These are phyloP conservation scores for Pythium aphanidermatum DNA, from an alignment of 352 stramenopile genomes.

Conservation along the genomic window DNA sequence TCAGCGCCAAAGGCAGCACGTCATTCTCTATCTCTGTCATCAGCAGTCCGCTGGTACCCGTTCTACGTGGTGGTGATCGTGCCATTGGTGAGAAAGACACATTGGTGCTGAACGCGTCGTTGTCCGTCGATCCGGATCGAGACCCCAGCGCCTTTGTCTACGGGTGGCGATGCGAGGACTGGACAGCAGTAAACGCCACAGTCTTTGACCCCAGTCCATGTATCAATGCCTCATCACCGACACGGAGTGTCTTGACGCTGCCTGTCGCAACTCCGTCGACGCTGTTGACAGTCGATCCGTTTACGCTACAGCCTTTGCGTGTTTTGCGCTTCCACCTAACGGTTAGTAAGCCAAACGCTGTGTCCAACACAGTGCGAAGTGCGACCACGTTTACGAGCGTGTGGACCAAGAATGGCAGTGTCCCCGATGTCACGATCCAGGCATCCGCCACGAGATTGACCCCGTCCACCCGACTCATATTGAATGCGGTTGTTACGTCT, in stretches of 20 bases:
- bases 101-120: conserved; percentile 41
- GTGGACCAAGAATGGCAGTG: conserved; percentile 41
- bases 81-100: conserved; percentile 41
- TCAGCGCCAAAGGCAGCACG: conserved; percentile 32
- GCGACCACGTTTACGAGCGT: conserved; percentile 24
- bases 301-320: conserved; percentile 30
- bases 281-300: conserved; percentile 34
- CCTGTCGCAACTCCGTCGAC: background rate
- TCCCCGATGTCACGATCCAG: conserved; percentile 33
- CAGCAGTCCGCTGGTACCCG: conserved; percentile 29
- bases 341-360: conserved; percentile 23
- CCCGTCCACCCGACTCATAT: conserved; percentile 29
- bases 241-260: background rate
- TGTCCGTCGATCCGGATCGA: conserved; percentile 44
- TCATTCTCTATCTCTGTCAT: conserved; percentile 35
- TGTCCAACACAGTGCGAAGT: background rate
- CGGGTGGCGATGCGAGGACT: conserved; percentile 46
- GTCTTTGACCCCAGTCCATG: conserved; percentile 7
- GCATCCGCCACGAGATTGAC: conserved; percentile 38
- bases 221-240: conserved; percentile 11
- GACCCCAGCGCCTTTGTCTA: conserved; percentile 31
- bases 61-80: conserved; percentile 37
- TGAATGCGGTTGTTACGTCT: conserved; percentile 36
- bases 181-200: conserved; percentile 28
- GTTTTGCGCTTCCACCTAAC: conserved; percentile 46